These are phyloP conservation scores for Cunninghamia lanceolata DNA, from an alignment of 75 land plant species.

Conservation along the genomic window DNA sequence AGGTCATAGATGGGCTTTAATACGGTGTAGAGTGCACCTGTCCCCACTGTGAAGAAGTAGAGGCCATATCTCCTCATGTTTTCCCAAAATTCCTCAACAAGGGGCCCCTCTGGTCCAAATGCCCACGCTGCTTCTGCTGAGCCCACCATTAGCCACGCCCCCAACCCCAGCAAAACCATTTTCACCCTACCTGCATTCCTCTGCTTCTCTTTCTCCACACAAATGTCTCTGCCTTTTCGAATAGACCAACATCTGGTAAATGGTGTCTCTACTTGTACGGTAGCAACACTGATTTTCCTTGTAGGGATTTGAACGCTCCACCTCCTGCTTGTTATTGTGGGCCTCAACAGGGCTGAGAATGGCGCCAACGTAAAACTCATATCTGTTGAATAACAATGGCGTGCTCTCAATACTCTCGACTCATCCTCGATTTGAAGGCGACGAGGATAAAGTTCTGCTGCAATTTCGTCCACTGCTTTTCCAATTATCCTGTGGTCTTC, in stretches of 20 bases:
- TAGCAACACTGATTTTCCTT: neutral
- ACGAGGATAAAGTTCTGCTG: too few species aligned
- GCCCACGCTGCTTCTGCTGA: slow-evolving; percentile 59
- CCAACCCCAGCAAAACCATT: neutral
- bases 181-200: neutral
- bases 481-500: too few species aligned
- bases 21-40: slow-evolving; percentile 78
- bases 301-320: neutral
- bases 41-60: slow-evolving; percentile 81
- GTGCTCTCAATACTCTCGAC: too few species aligned
- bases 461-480: too few species aligned
- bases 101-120: slow-evolving; percentile 85
- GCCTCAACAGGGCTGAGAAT: neutral
- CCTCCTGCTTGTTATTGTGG: neutral
- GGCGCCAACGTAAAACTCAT: neutral
- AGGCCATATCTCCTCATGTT: slow-evolving; percentile 90
- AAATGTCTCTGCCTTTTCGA: neutral
- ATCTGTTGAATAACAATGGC: neutral
- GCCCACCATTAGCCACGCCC: slow-evolving; percentile 13
- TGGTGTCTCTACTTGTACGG: neutral
- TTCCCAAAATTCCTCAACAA: slow-evolving; percentile 97
- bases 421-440: too few species aligned
- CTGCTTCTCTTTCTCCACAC: neutral
- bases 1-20: slow-evolving; percentile 69
- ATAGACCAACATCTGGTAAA: neutral